Evolutionary conservation across 1,284 basidiomycete genomes (phyloP).

Genomic region (Sparassis latifolia): DNA sequence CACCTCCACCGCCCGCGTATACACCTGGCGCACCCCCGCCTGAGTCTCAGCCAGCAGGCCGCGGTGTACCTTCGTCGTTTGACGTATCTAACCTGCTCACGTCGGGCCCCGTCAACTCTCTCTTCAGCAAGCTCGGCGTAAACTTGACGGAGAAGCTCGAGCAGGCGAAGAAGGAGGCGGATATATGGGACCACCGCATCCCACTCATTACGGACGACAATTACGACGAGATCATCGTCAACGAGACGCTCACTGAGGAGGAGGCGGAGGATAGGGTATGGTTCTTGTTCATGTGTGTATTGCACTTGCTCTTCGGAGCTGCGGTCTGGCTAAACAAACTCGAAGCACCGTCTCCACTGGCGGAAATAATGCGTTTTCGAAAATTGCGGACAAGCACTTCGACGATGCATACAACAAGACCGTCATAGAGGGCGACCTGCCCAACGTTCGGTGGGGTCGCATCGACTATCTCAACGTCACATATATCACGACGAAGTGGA

Average conservation of each 20-base stretch:
- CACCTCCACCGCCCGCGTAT: constrained; percentile 11
- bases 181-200: constrained; percentile 64
- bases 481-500: constrained; percentile 72
- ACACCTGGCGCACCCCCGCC: constrained; percentile 9
- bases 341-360: constrained; percentile 54
- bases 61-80: constrained; percentile 21
- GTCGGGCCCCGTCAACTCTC: constrained; percentile 41
- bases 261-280: constrained; percentile 66
- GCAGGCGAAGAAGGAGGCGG: constrained; percentile 29
- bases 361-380: constrained; percentile 56
- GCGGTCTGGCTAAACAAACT: neutral
- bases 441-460: constrained; percentile 67
- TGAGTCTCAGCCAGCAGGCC: constrained; percentile 12
- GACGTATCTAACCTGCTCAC: constrained; percentile 43
- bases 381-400: constrained; percentile 61
- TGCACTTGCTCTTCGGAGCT: neutral
- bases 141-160: constrained; percentile 59
- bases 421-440: constrained; percentile 52
- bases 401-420: constrained; percentile 65
- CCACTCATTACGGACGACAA: constrained; percentile 72
- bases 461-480: constrained; percentile 81
- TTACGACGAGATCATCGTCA: constrained; percentile 58
- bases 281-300: constrained; percentile 63
- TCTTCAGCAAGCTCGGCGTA: constrained; percentile 54
- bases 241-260: constrained; percentile 49